Base-by-base conservation (phyloP, 148 eudicot species). In the Silene conica region DNA sequence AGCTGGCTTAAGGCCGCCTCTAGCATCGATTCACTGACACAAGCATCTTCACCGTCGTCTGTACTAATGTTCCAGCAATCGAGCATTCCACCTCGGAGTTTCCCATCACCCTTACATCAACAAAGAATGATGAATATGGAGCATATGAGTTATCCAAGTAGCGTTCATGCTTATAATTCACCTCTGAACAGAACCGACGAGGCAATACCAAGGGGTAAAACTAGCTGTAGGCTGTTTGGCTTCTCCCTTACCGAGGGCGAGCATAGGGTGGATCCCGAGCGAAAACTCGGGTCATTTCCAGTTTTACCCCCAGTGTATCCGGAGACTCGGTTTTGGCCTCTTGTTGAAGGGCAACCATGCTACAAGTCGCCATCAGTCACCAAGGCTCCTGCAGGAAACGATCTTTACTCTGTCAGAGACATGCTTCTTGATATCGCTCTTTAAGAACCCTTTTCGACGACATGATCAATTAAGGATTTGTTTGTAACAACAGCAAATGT, bases 181-280 rank as follows among this genome's bases (percentile, higher is more conserved):
- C 71, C 70, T 74, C 28, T 78, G 73, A 70, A 63, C 71, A 83
- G 81, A 14, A 73, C 72, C 66, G 72, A 66, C 23, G 85, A 81
- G 28, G 74, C 76, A 54, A 76, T 50, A 75, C 79, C 87, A 15
- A 68, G 71, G 5, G 85, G 84, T 70, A 87, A 92, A 75, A 19
- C 77, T 31, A 84, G 91, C 63, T 92, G 96, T 80, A 90, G 90
- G 74, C 82, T 92, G 64, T 92, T 92, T 58, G 97, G 97, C 2
- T 90, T 88, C 83, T 76, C 89, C 3, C 83, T 92, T 79, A 88
- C 84, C 0, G 96, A 87, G 56, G 96, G 83, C 15, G 86, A 82
- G 43, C 76, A 31, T 45, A 31, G 74, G 6, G 68, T 62, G n/a
- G 70, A 59, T 69, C 70, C 75, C 19, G 82, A 73, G 74, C 75